Percentiles rank a stretch among this genome's conserved stretches.
phyloP scores from a whole-genome alignment of 176 grass and related monocot species.

The Poa pratensis region DNA sequence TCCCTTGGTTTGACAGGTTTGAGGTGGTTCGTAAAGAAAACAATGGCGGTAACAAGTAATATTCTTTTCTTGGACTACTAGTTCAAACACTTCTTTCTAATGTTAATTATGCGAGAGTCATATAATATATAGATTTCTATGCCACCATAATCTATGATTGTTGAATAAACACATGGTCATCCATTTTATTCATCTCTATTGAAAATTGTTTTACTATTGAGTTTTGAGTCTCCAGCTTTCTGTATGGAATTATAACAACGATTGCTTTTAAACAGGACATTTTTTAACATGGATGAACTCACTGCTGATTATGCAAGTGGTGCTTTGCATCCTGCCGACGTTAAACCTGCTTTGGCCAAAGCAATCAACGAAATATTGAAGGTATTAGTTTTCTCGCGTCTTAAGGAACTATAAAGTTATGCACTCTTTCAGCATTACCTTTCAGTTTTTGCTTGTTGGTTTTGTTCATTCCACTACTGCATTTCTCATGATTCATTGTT shows the following conservation, averaged over 20 bases:
- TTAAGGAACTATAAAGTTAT: neutral
- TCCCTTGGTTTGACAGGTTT: conserved; percentile 88
- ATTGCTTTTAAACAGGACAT: conserved; percentile 62
- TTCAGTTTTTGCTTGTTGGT: neutral
- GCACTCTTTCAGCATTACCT: neutral
- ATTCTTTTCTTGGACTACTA: conserved; percentile 28
- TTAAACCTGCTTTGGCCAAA: conserved; percentile 83
- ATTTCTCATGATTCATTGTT: conserved; percentile 12
- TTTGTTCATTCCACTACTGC: neutral
- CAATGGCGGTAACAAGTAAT: conserved; percentile 88
- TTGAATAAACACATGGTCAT: neutral
- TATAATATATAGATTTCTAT: neutral
- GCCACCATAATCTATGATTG: neutral
- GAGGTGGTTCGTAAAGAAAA: conserved; percentile 68
- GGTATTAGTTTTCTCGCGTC: conserved; percentile 48
- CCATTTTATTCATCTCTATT: neutral
- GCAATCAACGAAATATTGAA: conserved; percentile 86
- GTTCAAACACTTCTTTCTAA: neutral
- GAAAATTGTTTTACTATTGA: conserved; percentile 12
- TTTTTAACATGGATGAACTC: conserved; percentile 69
- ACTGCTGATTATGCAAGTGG: conserved; percentile 68
- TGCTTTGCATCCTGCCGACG: conserved; percentile 76
- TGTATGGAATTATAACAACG: conserved; percentile 18
- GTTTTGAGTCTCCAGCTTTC: conserved; percentile 2
- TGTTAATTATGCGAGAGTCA: neutral